Conservation (phyloP, 1,139 yeast genomes). For the Magnusiomyces suaveolens region DNA sequence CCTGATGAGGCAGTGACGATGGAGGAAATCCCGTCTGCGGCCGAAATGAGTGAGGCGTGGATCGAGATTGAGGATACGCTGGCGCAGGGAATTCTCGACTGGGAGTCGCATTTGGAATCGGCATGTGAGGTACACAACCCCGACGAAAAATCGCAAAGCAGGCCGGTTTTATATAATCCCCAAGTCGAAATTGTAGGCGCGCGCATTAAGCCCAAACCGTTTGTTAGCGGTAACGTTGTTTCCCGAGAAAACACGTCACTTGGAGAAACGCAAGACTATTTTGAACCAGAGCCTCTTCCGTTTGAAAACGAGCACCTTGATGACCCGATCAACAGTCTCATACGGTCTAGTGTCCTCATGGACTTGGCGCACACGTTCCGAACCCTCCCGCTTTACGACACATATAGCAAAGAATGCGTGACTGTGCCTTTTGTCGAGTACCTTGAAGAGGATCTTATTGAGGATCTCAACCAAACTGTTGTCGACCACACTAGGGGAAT, state of each 20-base stretch:
- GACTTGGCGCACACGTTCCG: neutral
- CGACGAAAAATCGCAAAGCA: neutral
- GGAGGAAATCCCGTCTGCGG: constrained; percentile 43
- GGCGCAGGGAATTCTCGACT: constrained; percentile 18
- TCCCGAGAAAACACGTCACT: neutral
- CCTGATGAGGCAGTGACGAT: constrained; percentile 26
- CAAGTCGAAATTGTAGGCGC: neutral
- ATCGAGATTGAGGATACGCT: constrained; percentile 42
- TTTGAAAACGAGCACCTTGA: neutral
- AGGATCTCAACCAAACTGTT: constrained; percentile 7
- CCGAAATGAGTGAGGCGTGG: constrained; percentile 45
- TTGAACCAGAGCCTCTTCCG: neutral
- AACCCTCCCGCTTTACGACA: neutral
- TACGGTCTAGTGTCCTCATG: neutral
- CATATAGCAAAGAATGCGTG: neutral
- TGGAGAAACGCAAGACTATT: constrained; percentile 2
- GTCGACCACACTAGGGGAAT: constrained; percentile 6
- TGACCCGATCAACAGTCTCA: neutral
- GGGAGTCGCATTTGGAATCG: constrained; percentile 1
- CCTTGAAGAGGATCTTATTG: constrained; percentile 1
- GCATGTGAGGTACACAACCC: neutral
- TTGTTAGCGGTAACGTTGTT: neutral
- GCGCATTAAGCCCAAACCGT: neutral
- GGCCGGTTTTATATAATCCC: neutral
- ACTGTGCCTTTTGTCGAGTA: neutral